Percentiles rank a stretch among this genome's conserved stretches.
Evolutionary conservation across 108 stramenopile genomes (phyloP).

Genomic region (Fragilariopsis cylindrus): DNA sequence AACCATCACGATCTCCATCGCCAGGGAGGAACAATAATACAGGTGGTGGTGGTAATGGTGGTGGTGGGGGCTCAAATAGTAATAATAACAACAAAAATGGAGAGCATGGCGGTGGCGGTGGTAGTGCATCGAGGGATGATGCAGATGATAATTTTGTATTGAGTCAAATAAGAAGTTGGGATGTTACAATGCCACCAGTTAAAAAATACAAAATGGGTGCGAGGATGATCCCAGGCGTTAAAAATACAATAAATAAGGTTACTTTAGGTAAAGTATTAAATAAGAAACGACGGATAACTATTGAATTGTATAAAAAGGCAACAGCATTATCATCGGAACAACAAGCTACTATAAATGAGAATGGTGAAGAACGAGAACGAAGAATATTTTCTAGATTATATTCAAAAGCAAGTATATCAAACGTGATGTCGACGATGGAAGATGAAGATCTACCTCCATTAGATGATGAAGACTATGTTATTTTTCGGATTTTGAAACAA

Average conservation of each 20-base stretch:
- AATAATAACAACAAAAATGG: no score
- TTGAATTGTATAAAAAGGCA: constrained; percentile 25
- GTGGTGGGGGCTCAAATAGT: no score
- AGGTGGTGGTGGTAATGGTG: background rate
- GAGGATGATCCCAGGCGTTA: constrained; percentile 9
- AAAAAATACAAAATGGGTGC: constrained; percentile 16
- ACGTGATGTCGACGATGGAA: background rate
- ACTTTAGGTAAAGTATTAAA: constrained; percentile 4
- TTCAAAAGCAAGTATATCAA: constrained; percentile 2
- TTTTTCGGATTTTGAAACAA: constrained; percentile 19
- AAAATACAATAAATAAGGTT: background rate
- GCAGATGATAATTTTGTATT: background rate
- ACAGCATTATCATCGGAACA: background rate
- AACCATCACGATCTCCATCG: no score
- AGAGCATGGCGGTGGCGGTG: no score
- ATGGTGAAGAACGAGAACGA: background rate
- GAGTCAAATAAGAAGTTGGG: constrained; percentile 24
- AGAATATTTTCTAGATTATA: constrained; percentile 7
- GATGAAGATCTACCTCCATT: constrained; percentile 14
- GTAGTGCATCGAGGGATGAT: no score
- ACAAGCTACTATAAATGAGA: background rate
- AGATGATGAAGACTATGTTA: constrained; percentile 12
- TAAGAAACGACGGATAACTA: constrained; percentile 29
- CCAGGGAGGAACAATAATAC: no score
- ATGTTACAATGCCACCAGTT: constrained; percentile 25